Conservation (phyloP, 2,329 filamentous ascomycete genomes). For the Gnomoniopsis sp. region DNA sequence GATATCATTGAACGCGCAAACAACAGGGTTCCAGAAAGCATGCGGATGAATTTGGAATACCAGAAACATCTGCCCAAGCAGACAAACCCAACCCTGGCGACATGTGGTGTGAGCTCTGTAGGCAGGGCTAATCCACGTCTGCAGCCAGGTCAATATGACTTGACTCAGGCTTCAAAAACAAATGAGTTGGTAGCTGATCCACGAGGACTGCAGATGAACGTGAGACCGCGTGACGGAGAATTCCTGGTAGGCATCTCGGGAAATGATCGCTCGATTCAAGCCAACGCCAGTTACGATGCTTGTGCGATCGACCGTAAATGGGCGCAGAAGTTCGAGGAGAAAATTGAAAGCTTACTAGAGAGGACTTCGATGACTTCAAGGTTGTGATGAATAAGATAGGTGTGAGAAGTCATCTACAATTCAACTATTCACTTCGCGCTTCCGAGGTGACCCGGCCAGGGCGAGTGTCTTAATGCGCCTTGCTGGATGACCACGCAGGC, state of each 20-base stretch:
- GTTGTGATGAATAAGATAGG: not conserved
- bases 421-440: no score
- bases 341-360: constrained; percentile 5
- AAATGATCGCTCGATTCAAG: constrained; percentile 1
- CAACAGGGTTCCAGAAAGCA: not conserved
- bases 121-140: constrained; percentile 1
- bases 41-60: constrained; percentile 3
- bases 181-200: constrained; percentile 6
- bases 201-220: constrained; percentile 1
- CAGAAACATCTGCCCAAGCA: constrained; percentile 8
- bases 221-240: constrained; percentile 14
- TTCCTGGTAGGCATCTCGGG: constrained; percentile 15
- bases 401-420: no score
- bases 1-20: constrained; percentile 13
- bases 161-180: not conserved
- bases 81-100: constrained; percentile 11
- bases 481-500: no score
- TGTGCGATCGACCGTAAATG: constrained; percentile 11
- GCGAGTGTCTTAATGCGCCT: no score
- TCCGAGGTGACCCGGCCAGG: no score
- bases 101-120: constrained; percentile 15
- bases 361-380: not conserved
- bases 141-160: constrained; percentile 5
- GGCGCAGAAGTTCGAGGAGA: constrained; percentile 9
- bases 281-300: constrained; percentile 8